These are phyloP conservation scores for Alternaria alternata DNA, from an alignment of 2,329 filamentous ascomycete genomes.

Conservation along the genomic window DNA sequence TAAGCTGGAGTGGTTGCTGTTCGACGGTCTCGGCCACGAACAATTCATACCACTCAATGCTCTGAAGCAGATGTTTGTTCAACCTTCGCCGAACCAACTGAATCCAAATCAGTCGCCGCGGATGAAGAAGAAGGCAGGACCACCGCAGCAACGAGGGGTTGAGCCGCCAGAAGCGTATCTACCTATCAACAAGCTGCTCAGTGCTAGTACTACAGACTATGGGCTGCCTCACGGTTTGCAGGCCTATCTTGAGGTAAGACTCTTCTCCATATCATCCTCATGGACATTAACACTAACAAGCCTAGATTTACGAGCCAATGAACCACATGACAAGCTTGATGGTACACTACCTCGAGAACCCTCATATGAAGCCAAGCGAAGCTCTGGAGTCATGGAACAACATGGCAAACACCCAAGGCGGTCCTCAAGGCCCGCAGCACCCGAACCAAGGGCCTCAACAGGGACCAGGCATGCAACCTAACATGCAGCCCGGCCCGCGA, in stretches of 20 bases:
- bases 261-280: slow-evolving; percentile 7
- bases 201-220: slow-evolving; percentile 57
- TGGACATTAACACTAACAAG: slow-evolving; percentile 33
- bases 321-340: slow-evolving; percentile 70
- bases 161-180: slow-evolving; percentile 52
- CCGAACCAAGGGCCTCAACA: slow-evolving; percentile 32
- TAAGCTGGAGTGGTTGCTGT: slow-evolving; percentile 85
- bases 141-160: slow-evolving; percentile 38
- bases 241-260: slow-evolving; percentile 68
- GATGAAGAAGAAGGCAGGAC: slow-evolving; percentile 62
- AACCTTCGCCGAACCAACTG: slow-evolving; percentile 56
- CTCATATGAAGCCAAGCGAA: slow-evolving; percentile 61
- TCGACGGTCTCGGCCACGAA: slow-evolving; percentile 77
- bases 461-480: slow-evolving; percentile 39
- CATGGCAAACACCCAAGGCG: slow-evolving; percentile 46
- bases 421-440: slow-evolving; percentile 11
- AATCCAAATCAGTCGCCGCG: slow-evolving; percentile 65
- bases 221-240: slow-evolving; percentile 66
- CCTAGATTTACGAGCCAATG: slow-evolving; percentile 70
- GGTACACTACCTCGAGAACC: slow-evolving; percentile 63
- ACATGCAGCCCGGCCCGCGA: slow-evolving; percentile 44
- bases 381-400: slow-evolving; percentile 64
- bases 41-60: slow-evolving; percentile 80
- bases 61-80: slow-evolving; percentile 56
- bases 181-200: slow-evolving; percentile 56